Percentiles rank a stretch among this genome's conserved stretches.
Evolutionary conservation across 805 yeast genomes (phyloP).

Genomic region (Scheffersomyces lignosus): DNA sequence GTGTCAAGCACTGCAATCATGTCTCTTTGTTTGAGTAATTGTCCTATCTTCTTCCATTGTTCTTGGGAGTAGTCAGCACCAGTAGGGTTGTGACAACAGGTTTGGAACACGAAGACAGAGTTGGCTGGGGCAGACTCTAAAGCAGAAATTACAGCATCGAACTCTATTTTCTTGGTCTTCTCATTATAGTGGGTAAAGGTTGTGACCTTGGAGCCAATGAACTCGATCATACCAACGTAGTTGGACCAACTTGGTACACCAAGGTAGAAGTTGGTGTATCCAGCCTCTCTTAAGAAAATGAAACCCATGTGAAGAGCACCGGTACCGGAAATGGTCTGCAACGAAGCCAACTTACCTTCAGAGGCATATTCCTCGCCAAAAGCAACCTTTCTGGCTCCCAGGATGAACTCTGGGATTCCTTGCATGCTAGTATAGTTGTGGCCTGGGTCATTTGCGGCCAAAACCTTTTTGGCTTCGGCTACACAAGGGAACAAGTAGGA

Average conservation of each 20-base stretch:
- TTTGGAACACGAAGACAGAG: conserved; percentile 39
- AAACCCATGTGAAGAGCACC: conserved; percentile 43
- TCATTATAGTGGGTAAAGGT: conserved; percentile 33
- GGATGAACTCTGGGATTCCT: conserved; percentile 39
- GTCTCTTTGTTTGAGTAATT: conserved; percentile 21
- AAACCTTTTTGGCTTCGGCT: conserved; percentile 31
- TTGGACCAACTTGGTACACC: conserved; percentile 44
- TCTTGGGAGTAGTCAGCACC: conserved; percentile 39
- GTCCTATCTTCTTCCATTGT: conserved; percentile 36
- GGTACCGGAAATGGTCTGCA: conserved; percentile 44
- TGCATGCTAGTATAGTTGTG: conserved; percentile 45
- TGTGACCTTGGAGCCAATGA: conserved; percentile 25
- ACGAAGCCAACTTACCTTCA: conserved; percentile 29
- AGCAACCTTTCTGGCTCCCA: conserved; percentile 34
- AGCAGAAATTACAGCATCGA: conserved; percentile 23
- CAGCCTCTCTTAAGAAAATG: conserved; percentile 23
- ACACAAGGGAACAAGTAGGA: conserved; percentile 41
- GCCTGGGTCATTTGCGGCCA: conserved; percentile 39
- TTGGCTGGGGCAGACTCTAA: conserved; percentile 29
- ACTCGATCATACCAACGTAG: conserved; percentile 36
- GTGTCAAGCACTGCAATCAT: conserved; percentile 37
- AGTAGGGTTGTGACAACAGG: conserved; percentile 48
- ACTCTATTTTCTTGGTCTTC: conserved; percentile 27
- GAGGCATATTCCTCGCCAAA: conserved; percentile 30
- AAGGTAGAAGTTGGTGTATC: conserved; percentile 27